Evolutionary conservation across 345 rosid species (phyloP).

Genomic region (Turritis glabra): DNA sequence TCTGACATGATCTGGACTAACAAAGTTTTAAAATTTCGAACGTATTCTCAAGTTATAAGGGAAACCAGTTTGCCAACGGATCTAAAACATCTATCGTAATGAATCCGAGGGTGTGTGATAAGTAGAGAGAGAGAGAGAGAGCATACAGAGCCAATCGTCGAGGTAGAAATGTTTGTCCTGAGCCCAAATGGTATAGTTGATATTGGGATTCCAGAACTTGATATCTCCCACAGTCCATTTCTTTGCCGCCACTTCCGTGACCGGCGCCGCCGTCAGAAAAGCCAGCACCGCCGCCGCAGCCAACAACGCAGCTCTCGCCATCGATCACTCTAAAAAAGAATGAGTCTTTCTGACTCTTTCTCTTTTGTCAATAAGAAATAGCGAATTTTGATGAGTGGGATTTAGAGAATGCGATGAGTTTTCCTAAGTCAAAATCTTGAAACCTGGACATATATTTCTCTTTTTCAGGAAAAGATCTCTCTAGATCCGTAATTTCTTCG

Average conservation of each 20-base stretch:
- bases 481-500: slow-evolving; percentile 25
- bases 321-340: slow-evolving; percentile 15
- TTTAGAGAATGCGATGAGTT: not conserved
- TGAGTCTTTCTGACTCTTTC: slow-evolving; percentile 31
- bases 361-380: slow-evolving; percentile 17
- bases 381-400: not conserved
- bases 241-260: slow-evolving; percentile 52
- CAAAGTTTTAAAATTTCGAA: not conserved
- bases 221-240: slow-evolving; percentile 65
- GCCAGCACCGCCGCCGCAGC: slow-evolving; percentile 38
- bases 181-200: slow-evolving; percentile 89
- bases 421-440: not conserved
- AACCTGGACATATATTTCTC: not conserved
- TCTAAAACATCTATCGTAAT: not conserved
- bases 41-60: not conserved
- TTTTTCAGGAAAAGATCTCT: slow-evolving; percentile 19
- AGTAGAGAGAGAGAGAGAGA: slow-evolving; percentile 2
- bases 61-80: not conserved
- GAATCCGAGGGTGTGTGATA: not conserved
- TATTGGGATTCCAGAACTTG: slow-evolving; percentile 62
- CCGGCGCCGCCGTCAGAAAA: slow-evolving; percentile 40
- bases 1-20: not conserved
- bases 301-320: slow-evolving; percentile 35
- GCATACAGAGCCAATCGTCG: slow-evolving; percentile 95
- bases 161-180: slow-evolving; percentile 75